Base-by-base conservation (phyloP, 2,329 filamentous ascomycete species). In the Didymella lethalis region DNA sequence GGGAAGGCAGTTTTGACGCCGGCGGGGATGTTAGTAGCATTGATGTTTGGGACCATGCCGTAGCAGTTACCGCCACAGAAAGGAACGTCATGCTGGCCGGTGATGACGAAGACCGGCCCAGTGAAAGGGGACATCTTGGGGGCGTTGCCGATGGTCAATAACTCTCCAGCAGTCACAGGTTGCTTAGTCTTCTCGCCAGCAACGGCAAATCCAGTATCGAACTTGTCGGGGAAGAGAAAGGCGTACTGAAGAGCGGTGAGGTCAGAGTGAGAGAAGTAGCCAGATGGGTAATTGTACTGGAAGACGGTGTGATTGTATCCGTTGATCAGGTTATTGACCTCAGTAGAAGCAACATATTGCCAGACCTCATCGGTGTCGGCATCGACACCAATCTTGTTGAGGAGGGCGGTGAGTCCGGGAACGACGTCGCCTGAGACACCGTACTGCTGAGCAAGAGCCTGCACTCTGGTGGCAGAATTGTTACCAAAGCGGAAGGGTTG, bases 31-130 rank as follows among this genome's bases (percentile, higher is more conserved):
- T 77, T 80, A 0, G 74, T 65, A 1, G 79, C 71, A 10, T 47
- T 65, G 14, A 75, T 77, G 0, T 81, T 84, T 20, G 74, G 77
- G 3, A 78, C 68, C 48, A 48, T 48, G 14, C 54, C 63, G 38
- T 62, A 68, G 75, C 86, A 89, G 72, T 89, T 83, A 26, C 86
- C 85, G 3, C 86, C 87, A 59, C 88, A 90, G 72, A 86, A 89
- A 6, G 84, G 82, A 48, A 87, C 83, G 32, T 77, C 74, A 29
- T 66, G 56, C 29, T 70, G 62, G 16, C 87, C 86, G 31, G 85
- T 88, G 57, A 89, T 80, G 48, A 89, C 79, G 45, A 87, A 73
- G 0, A 86, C 85, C 0, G 86, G 85, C 0, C 85, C 86, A 2
- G 68, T 74, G 66, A 85, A 86, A 0, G 69, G 61, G 52, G 75